Base-by-base conservation (phyloP, 805 yeast genomes). In the Saturnispora sanitii region DNA sequence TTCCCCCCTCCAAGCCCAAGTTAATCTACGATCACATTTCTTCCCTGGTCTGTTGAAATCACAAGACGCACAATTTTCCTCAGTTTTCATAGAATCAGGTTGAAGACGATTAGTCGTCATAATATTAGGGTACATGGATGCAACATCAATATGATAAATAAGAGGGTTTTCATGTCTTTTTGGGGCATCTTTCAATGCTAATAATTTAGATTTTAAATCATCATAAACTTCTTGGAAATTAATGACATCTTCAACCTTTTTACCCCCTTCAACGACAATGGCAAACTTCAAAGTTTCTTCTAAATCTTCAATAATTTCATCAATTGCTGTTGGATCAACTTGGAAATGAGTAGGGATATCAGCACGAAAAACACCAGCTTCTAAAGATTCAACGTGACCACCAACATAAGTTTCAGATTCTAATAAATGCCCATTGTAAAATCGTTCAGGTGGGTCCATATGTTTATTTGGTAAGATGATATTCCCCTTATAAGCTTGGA, bases 1-100 rank as follows among this genome's bases (percentile, higher is more conserved):
- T 52, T 92, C 98, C 39, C 97, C 99, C 66, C 99, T 77, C 97
- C 99, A 92, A 6, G 95, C 72, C 99, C 99, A 92, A 0, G 88
- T 83, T 41, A 92, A 62, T 41, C 90, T 67, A 55, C 99, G 68
- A 52, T 90, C 98, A 66, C 99, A 92, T 9, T 70, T 72, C 55
- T 92, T 92, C 4, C 94, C 96, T 0, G 96, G 97, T 43, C 95
- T 68, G 57, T 92, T 92, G 64, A 87, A 94, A 52, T 92, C 98
- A 66, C 99, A 94, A 32, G 94, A 78, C 0, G 98, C 97, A 64
- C 98, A 94, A 54, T 87, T 95, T 51, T 84, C 84, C 54, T 90
- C 97, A 0, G 81, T 66, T 49, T 92, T 88, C 86, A 92, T 90
- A 3, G 97, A 88, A 61, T 92, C 99, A 0, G 99, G 99, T 58